phyloP scores from a whole-genome alignment of 768 basidiomycete species.

The Trametes cinnabarina region DNA sequence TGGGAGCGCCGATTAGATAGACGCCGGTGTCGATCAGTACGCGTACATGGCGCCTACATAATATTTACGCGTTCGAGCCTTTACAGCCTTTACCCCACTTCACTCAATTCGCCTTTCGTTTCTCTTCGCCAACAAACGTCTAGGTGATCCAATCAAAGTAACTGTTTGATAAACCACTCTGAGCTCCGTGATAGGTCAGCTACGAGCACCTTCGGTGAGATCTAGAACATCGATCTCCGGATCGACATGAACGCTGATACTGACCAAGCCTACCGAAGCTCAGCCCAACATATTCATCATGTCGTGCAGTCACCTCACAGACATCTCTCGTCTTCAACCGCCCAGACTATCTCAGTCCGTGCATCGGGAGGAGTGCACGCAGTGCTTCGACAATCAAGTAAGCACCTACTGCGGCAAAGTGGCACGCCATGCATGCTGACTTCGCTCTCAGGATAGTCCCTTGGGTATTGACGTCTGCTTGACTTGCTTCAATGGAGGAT shows the following conservation, averaged over 20 bases:
- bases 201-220: no score
- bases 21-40: background rate
- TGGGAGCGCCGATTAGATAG: conserved; percentile 9
- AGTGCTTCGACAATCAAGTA: conserved; percentile 95
- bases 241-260: background rate
- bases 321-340: conserved; percentile 47
- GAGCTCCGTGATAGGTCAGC: no score
- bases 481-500: conserved; percentile 92
- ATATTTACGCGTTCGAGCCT: no score
- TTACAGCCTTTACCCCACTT: background rate
- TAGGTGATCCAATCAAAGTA: no score
- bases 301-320: conserved; percentile 52
- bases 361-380: conserved; percentile 92
- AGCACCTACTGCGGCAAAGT: background rate
- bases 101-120: background rate
- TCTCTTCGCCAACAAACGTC: background rate
- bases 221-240: conserved; percentile 1
- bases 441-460: conserved; percentile 55
- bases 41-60: conserved; percentile 6
- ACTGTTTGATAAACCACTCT: no score
- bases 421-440: background rate
- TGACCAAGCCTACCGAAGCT: background rate
- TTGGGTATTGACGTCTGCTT: conserved; percentile 88
- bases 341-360: conserved; percentile 72
- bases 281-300: conserved; percentile 10